Percentiles rank a stretch among this genome's conserved stretches.
These are phyloP conservation scores for Chimonanthus praecox DNA, from an alignment of 164 flowering plant genomes.

Conservation along the genomic window DNA sequence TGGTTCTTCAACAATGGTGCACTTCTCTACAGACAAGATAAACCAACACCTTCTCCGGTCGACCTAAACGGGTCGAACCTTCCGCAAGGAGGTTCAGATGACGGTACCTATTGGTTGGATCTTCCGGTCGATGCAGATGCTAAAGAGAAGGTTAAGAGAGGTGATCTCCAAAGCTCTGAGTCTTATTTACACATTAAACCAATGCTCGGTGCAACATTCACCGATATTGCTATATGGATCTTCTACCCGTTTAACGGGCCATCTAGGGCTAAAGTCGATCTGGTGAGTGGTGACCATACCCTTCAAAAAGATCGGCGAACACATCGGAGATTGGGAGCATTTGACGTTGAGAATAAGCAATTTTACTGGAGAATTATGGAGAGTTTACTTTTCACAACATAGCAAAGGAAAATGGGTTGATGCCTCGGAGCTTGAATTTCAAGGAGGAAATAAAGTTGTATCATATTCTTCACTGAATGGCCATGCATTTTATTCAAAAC, in stretches of 20 bases:
- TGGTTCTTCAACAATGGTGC: constrained; percentile 85
- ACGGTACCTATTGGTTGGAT: constrained; percentile 78
- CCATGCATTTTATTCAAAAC: constrained; percentile 34
- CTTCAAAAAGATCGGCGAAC: constrained; percentile 48
- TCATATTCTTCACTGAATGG: constrained; percentile 40
- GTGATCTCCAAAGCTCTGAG: constrained; percentile 39
- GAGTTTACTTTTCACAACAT: constrained; percentile 38
- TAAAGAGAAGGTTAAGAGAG: constrained; percentile 53
- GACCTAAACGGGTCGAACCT: constrained; percentile 63
- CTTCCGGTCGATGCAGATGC: constrained; percentile 45
- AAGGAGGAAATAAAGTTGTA: constrained; percentile 33
- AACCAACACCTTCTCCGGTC: constrained; percentile 40
- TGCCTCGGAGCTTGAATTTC: constrained; percentile 35
- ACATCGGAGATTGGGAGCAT: constrained; percentile 67
- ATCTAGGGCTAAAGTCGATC: constrained; percentile 30
- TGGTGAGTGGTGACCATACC: constrained; percentile 23
- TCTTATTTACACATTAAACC: constrained; percentile 70
- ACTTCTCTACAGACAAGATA: constrained; percentile 39
- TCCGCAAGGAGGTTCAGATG: constrained; percentile 72
- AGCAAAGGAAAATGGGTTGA: constrained; percentile 37
- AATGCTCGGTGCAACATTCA: constrained; percentile 64
- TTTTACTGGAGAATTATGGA: constrained; percentile 41
- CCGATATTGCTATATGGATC: constrained; percentile 69
- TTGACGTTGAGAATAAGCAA: constrained; percentile 50
- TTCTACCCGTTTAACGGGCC: constrained; percentile 81